phyloP scores from a whole-genome alignment of 1,284 basidiomycete species.

The Irpex sp. region DNA sequence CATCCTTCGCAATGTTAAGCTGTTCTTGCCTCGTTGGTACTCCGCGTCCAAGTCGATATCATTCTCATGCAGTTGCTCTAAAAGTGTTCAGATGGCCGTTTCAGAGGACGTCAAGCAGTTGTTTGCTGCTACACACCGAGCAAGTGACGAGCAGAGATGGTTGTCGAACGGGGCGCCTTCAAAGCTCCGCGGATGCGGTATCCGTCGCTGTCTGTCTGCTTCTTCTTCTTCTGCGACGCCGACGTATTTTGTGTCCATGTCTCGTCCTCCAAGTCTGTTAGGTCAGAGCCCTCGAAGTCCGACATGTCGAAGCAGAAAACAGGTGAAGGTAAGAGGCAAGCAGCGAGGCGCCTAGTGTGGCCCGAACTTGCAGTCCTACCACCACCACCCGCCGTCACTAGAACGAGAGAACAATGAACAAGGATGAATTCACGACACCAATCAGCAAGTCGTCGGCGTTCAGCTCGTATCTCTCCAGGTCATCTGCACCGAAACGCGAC shows the following conservation, averaged over 20 bases:
- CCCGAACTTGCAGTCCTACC: not conserved
- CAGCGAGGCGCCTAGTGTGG: not conserved
- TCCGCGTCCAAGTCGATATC: slow-evolving; percentile 70
- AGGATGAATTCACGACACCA: slow-evolving; percentile 28
- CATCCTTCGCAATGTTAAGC: not conserved
- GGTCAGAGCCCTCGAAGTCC: slow-evolving; percentile 38
- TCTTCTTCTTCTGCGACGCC: slow-evolving; percentile 22
- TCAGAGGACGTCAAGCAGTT: slow-evolving; percentile 1
- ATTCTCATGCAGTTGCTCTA: slow-evolving; percentile 57
- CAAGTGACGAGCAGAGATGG: slow-evolving; percentile 63
- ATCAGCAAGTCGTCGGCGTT: slow-evolving; percentile 17
- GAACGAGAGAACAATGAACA: slow-evolving; percentile 16
- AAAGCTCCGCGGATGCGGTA: slow-evolving; percentile 56
- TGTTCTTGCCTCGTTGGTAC: slow-evolving; percentile 60
- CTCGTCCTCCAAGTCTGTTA: slow-evolving; percentile 35
- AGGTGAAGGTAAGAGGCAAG: slow-evolving; percentile 1
- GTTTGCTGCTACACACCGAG: slow-evolving; percentile 43
- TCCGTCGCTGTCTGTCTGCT: slow-evolving; percentile 12
- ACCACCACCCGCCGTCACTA: not conserved
- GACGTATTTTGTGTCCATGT: slow-evolving; percentile 16
- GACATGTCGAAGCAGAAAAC: slow-evolving; percentile 10
- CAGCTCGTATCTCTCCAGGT: slow-evolving; percentile 18
- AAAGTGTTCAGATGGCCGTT: not conserved
- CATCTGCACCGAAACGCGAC: slow-evolving; percentile 45
- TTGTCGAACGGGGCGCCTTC: slow-evolving; percentile 59